A percentile compares a stretch with the other conserved stretches of the same genome.
These are phyloP conservation scores for Talaromyces sp. DNA, from an alignment of 2,329 filamentous ascomycete genomes.

Conservation along the genomic window DNA sequence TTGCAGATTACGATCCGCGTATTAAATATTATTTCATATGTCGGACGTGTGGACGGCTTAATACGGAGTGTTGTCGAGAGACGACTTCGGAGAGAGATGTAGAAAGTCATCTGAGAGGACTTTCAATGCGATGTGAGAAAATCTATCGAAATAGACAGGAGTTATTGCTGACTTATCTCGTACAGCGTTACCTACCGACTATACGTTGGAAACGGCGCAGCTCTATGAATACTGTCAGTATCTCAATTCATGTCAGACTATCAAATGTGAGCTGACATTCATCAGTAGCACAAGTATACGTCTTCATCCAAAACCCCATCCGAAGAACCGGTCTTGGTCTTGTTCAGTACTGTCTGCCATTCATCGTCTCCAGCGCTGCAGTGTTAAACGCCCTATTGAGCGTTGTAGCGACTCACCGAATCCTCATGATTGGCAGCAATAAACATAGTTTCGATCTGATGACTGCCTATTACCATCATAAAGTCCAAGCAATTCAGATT, in stretches of 20 bases:
- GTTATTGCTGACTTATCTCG: neutral
- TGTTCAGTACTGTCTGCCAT: slow-evolving; percentile 1
- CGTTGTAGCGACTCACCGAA: slow-evolving; percentile 3
- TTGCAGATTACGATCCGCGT: slow-evolving; percentile 2
- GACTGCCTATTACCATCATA: slow-evolving; percentile 11
- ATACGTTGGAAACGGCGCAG: neutral
- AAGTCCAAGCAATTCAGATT: slow-evolving; percentile 8
- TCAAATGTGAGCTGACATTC: neutral
- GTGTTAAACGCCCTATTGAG: neutral
- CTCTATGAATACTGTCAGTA: slow-evolving; percentile 3
- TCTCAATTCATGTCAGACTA: neutral
- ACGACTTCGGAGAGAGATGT: neutral
- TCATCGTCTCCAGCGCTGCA: slow-evolving; percentile 3
- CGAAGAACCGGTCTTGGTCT: neutral
- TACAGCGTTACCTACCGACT: neutral
- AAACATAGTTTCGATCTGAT: neutral
- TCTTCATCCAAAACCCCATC: slow-evolving; percentile 6
- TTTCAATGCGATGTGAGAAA: neutral
- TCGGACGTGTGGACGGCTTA: neutral
- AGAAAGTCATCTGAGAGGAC: neutral
- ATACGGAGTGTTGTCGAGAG: neutral
- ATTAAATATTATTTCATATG: neutral
- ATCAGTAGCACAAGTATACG: slow-evolving; percentile 9
- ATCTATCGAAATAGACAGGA: neutral
- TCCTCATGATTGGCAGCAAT: neutral